Evolutionary conservation across 1,284 basidiomycete species (phyloP).

Genomic region (Gomphus sp.): DNA sequence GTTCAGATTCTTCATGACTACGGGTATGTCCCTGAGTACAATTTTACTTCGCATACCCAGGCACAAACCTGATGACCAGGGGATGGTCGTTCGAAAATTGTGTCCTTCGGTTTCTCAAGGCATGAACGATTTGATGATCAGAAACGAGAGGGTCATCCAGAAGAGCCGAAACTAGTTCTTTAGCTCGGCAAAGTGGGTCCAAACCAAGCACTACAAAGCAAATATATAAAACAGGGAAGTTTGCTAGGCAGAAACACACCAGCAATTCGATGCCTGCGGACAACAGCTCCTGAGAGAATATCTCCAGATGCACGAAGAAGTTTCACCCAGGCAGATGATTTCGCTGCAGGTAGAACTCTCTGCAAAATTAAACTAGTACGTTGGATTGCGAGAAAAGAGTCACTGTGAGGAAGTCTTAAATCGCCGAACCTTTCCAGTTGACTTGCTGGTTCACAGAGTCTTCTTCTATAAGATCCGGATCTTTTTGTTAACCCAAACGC

Average conservation of each 20-base stretch:
- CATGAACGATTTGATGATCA: slow-evolving; percentile 30
- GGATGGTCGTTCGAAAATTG: slow-evolving; percentile 22
- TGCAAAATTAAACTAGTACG: neutral
- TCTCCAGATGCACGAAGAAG: slow-evolving; percentile 27
- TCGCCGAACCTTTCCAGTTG: neutral
- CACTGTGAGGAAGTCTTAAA: neutral
- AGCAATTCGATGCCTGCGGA: slow-evolving; percentile 30
- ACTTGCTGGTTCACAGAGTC: neutral
- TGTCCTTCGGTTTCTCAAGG: slow-evolving; percentile 15
- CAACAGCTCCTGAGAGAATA: slow-evolving; percentile 22
- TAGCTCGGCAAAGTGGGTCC: slow-evolving; percentile 40
- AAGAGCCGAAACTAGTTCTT: slow-evolving; percentile 54
- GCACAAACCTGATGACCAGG: slow-evolving; percentile 13
- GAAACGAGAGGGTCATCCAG: slow-evolving; percentile 59
- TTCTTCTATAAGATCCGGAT: neutral
- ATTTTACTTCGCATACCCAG: slow-evolving; percentile 12
- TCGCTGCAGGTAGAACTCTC: neutral
- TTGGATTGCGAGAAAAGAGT: neutral
- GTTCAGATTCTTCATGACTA: slow-evolving; percentile 21
- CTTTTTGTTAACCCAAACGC: neutral
- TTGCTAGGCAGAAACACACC: slow-evolving; percentile 27
- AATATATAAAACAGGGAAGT: slow-evolving; percentile 7
- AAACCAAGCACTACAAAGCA: slow-evolving; percentile 40
- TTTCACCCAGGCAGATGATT: slow-evolving; percentile 24
- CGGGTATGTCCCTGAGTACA: slow-evolving; percentile 41